phyloP scores from a whole-genome alignment of 768 basidiomycete species.

The Trametes sanguinea region DNA sequence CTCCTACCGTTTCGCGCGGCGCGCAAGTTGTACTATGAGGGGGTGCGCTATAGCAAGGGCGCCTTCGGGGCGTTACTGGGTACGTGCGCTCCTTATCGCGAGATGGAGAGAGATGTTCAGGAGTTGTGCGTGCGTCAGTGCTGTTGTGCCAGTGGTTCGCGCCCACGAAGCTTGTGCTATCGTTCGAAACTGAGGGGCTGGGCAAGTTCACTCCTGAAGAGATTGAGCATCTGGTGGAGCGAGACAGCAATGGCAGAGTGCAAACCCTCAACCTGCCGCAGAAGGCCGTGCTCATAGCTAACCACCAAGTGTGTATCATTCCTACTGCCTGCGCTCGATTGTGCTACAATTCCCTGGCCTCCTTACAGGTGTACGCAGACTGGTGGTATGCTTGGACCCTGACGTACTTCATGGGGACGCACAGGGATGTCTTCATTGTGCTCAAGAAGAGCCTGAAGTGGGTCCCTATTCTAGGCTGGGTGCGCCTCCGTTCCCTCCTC shows the following conservation, averaged over 20 bases:
- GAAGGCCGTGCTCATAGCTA: slow-evolving; percentile 83
- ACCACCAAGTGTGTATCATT: slow-evolving; percentile 76
- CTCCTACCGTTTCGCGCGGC: slow-evolving; percentile 62
- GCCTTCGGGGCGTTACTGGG: slow-evolving; percentile 76
- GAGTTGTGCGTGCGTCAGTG: slow-evolving; percentile 45
- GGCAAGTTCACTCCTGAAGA: slow-evolving; percentile 65
- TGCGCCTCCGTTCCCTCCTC: slow-evolving; percentile 37
- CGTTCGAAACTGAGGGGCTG: slow-evolving; percentile 69
- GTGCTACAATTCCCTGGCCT: background rate
- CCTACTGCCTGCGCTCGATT: background rate
- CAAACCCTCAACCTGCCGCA: slow-evolving; percentile 68
- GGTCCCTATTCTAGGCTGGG: slow-evolving; percentile 89
- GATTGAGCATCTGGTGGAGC: slow-evolving; percentile 56
- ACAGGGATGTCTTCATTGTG: slow-evolving; percentile 82
- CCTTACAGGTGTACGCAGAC: slow-evolving; percentile 67
- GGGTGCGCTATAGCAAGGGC: slow-evolving; percentile 81
- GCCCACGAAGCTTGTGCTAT: slow-evolving; percentile 69
- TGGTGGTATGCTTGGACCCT: slow-evolving; percentile 90
- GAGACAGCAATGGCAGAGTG: slow-evolving; percentile 57
- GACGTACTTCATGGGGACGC: slow-evolving; percentile 66
- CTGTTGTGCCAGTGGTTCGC: slow-evolving; percentile 82
- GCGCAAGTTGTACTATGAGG: slow-evolving; percentile 60
- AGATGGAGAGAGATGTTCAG: background rate
- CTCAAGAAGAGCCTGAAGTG: slow-evolving; percentile 89
- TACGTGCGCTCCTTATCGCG: slow-evolving; percentile 37